A percentile compares a stretch with the other conserved stretches of the same genome.
These are phyloP conservation scores for Posidonia australis DNA, from an alignment of 106 monocot species.

Conservation along the genomic window DNA sequence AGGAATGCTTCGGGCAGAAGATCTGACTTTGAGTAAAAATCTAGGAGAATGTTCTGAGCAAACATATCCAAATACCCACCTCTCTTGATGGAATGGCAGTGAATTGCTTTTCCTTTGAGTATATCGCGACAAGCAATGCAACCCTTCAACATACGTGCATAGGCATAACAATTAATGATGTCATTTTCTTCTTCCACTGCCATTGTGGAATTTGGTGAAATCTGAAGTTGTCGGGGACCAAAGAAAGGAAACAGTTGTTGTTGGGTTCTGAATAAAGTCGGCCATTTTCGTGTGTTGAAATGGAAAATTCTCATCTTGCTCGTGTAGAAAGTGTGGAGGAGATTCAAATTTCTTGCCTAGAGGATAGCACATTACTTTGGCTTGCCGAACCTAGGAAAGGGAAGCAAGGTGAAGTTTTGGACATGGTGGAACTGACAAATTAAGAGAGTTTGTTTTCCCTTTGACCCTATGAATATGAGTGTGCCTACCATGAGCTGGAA, in stretches of 20 bases:
- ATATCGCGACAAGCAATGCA: conserved; percentile 26
- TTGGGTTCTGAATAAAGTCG: background rate
- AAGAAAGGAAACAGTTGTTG: background rate
- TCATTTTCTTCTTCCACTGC: background rate
- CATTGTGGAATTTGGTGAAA: background rate
- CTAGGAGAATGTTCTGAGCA: conserved; percentile 51
- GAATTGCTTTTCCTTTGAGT: conserved; percentile 35
- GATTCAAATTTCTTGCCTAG: too few relatives aligned
- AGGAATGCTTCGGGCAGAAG: conserved; percentile 16
- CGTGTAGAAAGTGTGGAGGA: too few relatives aligned
- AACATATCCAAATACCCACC: conserved; percentile 52
- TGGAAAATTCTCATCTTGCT: conserved; percentile 1
- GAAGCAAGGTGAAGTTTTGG: too few relatives aligned
- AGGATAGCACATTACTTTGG: too few relatives aligned
- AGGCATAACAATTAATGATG: conserved; percentile 26
- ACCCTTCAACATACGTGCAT: conserved; percentile 24
- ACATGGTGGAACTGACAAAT: too few relatives aligned
- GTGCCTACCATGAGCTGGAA: too few relatives aligned
- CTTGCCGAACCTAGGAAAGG: too few relatives aligned
- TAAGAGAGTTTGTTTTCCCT: too few relatives aligned
- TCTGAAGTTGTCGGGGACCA: too few relatives aligned
- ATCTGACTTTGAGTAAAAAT: conserved; percentile 47
- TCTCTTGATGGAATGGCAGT: conserved; percentile 46
- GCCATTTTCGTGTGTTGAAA: background rate
- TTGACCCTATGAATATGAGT: too few relatives aligned